A percentile compares a stretch with the other conserved stretches of the same genome.
These are phyloP conservation scores for Cerrena zonata DNA, from an alignment of 1,284 basidiomycete genomes.

Conservation along the genomic window DNA sequence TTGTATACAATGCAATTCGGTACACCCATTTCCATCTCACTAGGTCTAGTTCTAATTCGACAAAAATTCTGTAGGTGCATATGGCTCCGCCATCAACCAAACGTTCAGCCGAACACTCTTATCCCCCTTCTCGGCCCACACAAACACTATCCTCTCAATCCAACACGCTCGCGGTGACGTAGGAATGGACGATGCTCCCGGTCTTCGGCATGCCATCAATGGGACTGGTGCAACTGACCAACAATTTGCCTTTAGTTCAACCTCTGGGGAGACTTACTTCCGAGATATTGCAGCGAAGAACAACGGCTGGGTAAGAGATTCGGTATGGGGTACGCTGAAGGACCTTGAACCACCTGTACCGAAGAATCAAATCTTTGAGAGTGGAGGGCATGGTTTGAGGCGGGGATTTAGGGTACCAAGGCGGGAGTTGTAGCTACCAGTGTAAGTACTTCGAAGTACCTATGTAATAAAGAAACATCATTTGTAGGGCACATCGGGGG, in stretches of 20 bases:
- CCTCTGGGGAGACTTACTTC: constrained; percentile 30
- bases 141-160: constrained; percentile 25
- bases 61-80: constrained; percentile 21
- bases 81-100: constrained; percentile 33
- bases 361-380: constrained; percentile 27
- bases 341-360: constrained; percentile 31
- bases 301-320: constrained; percentile 33
- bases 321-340: constrained; percentile 32
- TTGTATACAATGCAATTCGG: constrained; percentile 13
- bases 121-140: constrained; percentile 25
- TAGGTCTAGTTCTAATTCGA: neutral
- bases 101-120: constrained; percentile 29
- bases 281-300: constrained; percentile 32
- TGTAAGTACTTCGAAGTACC: too few species aligned
- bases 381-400: constrained; percentile 31
- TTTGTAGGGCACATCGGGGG: too few species aligned
- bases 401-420: neutral
- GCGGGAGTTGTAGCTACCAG: too few species aligned
- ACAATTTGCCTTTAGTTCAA: constrained; percentile 31
- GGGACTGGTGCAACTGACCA: constrained; percentile 33
- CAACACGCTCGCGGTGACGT: constrained; percentile 32
- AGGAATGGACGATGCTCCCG: constrained; percentile 35
- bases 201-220: constrained; percentile 33
- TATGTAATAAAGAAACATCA: too few species aligned
- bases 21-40: neutral